Conservation (phyloP, 768 basidiomycete genomes). For the Tubosaeta sp. region DNA sequence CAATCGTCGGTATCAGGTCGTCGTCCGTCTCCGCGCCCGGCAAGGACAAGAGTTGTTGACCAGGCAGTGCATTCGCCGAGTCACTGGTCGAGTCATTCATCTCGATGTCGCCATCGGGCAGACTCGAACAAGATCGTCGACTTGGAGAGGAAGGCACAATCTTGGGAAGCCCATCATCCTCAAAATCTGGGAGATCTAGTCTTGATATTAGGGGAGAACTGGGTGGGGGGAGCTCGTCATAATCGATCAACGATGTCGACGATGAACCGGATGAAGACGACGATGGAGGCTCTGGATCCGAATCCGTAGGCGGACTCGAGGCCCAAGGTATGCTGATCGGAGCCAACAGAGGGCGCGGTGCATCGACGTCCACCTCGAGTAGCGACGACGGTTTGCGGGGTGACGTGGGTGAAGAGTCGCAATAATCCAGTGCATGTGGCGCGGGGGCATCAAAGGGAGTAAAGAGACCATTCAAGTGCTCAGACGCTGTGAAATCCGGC, state of each 20-base stretch:
- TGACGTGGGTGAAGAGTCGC: constrained; percentile 13
- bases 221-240: constrained; percentile 18
- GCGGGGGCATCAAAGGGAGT: constrained; percentile 8
- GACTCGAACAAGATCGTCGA: constrained; percentile 24
- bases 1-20: constrained; percentile 33
- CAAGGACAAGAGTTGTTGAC: constrained; percentile 32
- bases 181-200: constrained; percentile 30
- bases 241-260: constrained; percentile 22
- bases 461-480: constrained; percentile 17
- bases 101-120: constrained; percentile 30
- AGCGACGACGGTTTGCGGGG: constrained; percentile 18
- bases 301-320: constrained; percentile 4
- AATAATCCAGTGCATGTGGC: constrained; percentile 13
- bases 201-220: constrained; percentile 31
- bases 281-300: constrained; percentile 15
- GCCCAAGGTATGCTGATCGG: constrained; percentile 25
- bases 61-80: constrained; percentile 12
- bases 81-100: constrained; percentile 18
- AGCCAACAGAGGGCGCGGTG: constrained; percentile 13
- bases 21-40: constrained; percentile 44
- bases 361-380: constrained; percentile 24
- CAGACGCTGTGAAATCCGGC: constrained; percentile 16
- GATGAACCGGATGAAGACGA: constrained; percentile 10
- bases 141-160: constrained; percentile 27
- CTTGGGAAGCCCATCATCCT: constrained; percentile 21